phyloP scores from a whole-genome alignment of 768 basidiomycete genomes.

The Rhodotorula diobovata region DNA sequence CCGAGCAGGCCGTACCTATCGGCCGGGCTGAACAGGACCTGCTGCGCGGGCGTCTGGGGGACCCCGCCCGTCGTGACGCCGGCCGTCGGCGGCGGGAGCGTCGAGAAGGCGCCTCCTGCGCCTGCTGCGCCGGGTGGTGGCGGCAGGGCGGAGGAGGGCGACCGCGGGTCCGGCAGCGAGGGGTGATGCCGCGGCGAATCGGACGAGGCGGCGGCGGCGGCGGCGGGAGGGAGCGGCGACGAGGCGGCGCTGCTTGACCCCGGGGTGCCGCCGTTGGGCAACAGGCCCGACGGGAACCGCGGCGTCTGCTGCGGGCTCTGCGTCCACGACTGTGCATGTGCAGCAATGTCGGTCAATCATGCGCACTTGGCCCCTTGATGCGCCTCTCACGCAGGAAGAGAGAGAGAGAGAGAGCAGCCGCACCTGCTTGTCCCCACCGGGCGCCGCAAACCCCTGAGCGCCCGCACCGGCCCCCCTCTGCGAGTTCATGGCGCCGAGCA shows the following conservation, averaged over 20 bases:
- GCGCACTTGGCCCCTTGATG: too few relatives aligned
- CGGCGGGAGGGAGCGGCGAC: conserved; percentile 10
- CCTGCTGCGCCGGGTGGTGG: conserved; percentile 35
- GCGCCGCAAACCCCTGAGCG: neutral
- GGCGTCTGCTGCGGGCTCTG: conserved; percentile 18
- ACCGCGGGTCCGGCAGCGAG: conserved; percentile 21
- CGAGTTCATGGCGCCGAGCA: conserved; percentile 38
- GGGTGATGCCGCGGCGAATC: conserved; percentile 21
- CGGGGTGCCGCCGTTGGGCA: conserved; percentile 23
- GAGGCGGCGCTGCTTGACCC: conserved; percentile 8
- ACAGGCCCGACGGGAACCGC: conserved; percentile 10
- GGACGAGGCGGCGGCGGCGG: neutral
- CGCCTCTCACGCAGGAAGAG: too few relatives aligned
- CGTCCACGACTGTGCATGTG: conserved; percentile 6
- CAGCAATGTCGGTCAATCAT: neutral
- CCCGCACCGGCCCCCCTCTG: neutral
- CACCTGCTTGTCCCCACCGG: conserved; percentile 17
- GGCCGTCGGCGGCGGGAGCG: conserved; percentile 12
- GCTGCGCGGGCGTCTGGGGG: conserved; percentile 86
- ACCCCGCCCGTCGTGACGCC: conserved; percentile 28
- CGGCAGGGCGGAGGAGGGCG: conserved; percentile 41
- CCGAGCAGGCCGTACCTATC: conserved; percentile 92
- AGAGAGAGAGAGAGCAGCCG: neutral
- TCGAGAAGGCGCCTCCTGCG: neutral
- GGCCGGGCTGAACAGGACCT: conserved; percentile 83